Evolutionary conservation across 148 eudicot species (phyloP).

Genomic region (Rhododendron griersonianum): DNA sequence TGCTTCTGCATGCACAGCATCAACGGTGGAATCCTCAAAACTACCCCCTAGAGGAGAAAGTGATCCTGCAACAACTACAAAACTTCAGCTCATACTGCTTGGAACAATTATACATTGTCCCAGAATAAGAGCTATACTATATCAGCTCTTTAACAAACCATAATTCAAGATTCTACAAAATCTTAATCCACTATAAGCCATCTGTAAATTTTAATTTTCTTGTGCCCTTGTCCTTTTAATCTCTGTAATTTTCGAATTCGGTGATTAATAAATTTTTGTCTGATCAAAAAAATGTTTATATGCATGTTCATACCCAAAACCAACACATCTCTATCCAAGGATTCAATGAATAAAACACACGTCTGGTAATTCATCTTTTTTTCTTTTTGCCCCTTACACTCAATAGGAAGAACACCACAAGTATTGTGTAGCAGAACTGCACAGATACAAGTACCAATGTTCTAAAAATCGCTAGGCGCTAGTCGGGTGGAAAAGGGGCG

Average conservation of each 20-base stretch:
- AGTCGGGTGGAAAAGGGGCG: too few species aligned
- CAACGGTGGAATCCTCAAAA: constrained; percentile 51
- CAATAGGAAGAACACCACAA: neutral
- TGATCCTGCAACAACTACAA: constrained; percentile 39
- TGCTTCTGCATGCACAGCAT: constrained; percentile 64
- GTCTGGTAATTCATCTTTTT: neutral
- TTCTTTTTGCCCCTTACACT: neutral
- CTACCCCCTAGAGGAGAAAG: constrained; percentile 57
- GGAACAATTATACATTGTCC: neutral
- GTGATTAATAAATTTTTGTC: too few species aligned
- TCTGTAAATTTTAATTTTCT: too few species aligned
- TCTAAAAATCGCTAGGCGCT: too few species aligned
- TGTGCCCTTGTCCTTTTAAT: too few species aligned
- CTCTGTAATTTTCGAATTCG: too few species aligned
- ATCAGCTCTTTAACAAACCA: neutral
- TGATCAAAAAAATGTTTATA: neutral
- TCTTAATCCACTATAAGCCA: neutral
- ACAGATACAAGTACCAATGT: neutral
- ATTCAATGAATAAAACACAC: neutral
- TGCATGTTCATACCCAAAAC: neutral
- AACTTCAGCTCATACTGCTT: neutral
- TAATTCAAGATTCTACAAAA: neutral
- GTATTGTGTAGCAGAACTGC: neutral
- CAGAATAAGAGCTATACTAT: neutral
- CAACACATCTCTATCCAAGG: neutral